Evolutionary conservation across 148 eudicot species (phyloP).

Genomic region (Agrostemma githago): DNA sequence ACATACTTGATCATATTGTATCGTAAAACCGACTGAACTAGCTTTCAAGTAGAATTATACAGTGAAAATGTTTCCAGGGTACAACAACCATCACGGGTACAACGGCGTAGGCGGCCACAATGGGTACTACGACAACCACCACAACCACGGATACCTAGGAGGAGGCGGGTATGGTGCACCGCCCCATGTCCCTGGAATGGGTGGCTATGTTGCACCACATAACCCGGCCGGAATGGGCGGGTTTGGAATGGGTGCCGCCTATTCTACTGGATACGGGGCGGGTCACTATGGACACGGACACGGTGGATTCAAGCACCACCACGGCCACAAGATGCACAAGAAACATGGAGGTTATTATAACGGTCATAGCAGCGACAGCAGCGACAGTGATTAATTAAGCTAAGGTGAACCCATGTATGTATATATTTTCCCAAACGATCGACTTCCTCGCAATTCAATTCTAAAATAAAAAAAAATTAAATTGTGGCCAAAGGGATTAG

Average conservation of each 20-base stretch:
- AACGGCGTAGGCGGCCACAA: conserved; percentile 6
- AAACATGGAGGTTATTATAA: conserved; percentile 3
- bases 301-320: conserved; percentile 6
- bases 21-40: neutral
- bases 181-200: conserved; percentile 5
- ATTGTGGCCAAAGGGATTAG: no score
- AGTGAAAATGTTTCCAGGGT: conserved; percentile 11
- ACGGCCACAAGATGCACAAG: conserved; percentile 9
- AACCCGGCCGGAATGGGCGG: conserved; percentile 10
- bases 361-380: conserved; percentile 13
- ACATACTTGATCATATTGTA: neutral
- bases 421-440: no score
- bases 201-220: neutral
- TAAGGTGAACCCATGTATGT: no score
- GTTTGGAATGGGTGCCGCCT: neutral
- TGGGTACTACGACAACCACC: conserved; percentile 7
- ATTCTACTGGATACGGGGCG: conserved; percentile 6
- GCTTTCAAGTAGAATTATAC: no score
- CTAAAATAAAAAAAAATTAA: no score
- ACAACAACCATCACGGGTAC: conserved; percentile 8
- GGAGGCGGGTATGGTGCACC: conserved; percentile 4
- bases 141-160: conserved; percentile 3
- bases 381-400: conserved; percentile 10
- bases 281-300: conserved; percentile 3
- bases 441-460: no score